A percentile compares a stretch with the other conserved stretches of the same genome.
phyloP scores from a whole-genome alignment of 2,329 filamentous ascomycete genomes.

The Pseudogymnoascus sp. region DNA sequence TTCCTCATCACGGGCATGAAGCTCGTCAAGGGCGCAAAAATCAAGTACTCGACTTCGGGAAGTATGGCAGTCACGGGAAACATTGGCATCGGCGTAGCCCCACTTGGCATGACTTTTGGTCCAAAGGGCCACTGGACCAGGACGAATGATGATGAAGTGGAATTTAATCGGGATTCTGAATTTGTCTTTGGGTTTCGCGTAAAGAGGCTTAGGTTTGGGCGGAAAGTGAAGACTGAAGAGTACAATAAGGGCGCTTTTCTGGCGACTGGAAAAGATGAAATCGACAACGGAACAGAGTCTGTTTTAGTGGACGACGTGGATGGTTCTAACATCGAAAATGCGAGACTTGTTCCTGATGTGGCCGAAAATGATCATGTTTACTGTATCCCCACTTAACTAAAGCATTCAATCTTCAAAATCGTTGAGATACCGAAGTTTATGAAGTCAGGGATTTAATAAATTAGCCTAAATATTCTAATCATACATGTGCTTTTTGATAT shows the following conservation, averaged over 20 bases:
- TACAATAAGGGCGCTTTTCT: constrained; percentile 24
- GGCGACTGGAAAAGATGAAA: constrained; percentile 17
- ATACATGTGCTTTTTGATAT: constrained; percentile 10
- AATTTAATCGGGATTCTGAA: constrained; percentile 21
- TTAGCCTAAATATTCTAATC: too few species aligned
- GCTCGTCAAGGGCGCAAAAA: constrained; percentile 24
- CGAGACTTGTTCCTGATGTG: constrained; percentile 19
- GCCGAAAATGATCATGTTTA: constrained; percentile 20
- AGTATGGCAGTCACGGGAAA: constrained; percentile 19
- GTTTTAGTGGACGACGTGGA: constrained; percentile 22
- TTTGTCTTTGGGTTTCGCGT: constrained; percentile 24
- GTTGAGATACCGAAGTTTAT: too few species aligned
- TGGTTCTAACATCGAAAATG: constrained; percentile 20
- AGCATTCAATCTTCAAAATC: too few species aligned
- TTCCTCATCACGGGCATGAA: constrained; percentile 25
- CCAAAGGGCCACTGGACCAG: constrained; percentile 22
- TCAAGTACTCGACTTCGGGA: constrained; percentile 22
- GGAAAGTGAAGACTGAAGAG: constrained; percentile 21
- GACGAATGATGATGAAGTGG: constrained; percentile 20
- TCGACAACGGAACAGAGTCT: constrained; percentile 11
- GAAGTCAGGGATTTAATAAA: too few species aligned
- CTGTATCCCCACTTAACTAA: constrained; percentile 16
- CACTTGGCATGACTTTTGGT: constrained; percentile 20
- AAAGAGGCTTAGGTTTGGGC: constrained; percentile 22
- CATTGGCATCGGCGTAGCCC: constrained; percentile 18